phyloP scores from a whole-genome alignment of 2,329 filamentous ascomycete genomes.

The Fusarium oligoseptatum region DNA sequence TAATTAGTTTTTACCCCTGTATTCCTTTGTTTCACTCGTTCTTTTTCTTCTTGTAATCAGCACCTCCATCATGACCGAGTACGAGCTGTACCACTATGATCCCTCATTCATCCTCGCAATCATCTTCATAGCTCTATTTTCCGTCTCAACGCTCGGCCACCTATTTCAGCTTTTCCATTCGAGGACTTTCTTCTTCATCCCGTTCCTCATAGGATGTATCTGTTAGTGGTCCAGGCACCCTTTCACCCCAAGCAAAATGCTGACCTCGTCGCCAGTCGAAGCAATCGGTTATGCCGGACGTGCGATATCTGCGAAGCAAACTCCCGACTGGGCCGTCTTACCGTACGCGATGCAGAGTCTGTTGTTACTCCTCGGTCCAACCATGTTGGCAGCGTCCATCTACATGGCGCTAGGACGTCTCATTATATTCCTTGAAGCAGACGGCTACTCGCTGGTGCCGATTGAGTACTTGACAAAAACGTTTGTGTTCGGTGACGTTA shows the following conservation, averaged over 20 bases:
- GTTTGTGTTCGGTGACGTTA: conserved; percentile 63
- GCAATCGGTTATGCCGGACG: conserved; percentile 60
- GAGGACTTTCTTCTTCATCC: conserved; percentile 64
- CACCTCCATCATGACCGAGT: conserved; percentile 14
- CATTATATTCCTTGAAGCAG: conserved; percentile 53
- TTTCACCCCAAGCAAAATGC: accelerated
- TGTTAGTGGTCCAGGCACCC: conserved; percentile 50
- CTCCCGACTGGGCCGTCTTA: conserved; percentile 48
- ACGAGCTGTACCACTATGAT: conserved; percentile 59
- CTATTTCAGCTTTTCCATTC: conserved; percentile 54
- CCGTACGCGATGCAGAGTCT: conserved; percentile 55
- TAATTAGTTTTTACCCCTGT: not conserved
- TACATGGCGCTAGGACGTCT: conserved; percentile 60
- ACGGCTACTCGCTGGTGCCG: conserved; percentile 56
- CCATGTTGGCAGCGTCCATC: conserved; percentile 57
- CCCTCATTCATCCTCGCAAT: conserved; percentile 58
- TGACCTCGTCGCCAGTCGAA: conserved; percentile 26
- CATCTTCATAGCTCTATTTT: conserved; percentile 56
- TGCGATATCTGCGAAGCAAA: conserved; percentile 55
- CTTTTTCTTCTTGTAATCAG: no score
- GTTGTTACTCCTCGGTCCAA: conserved; percentile 52
- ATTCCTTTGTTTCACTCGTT: no score
- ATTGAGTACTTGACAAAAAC: conserved; percentile 60
- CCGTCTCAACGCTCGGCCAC: conserved; percentile 52
- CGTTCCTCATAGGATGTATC: conserved; percentile 62